Conservation (phyloP, 2,329 filamentous ascomycete species). For the Verticillium longisporum region DNA sequence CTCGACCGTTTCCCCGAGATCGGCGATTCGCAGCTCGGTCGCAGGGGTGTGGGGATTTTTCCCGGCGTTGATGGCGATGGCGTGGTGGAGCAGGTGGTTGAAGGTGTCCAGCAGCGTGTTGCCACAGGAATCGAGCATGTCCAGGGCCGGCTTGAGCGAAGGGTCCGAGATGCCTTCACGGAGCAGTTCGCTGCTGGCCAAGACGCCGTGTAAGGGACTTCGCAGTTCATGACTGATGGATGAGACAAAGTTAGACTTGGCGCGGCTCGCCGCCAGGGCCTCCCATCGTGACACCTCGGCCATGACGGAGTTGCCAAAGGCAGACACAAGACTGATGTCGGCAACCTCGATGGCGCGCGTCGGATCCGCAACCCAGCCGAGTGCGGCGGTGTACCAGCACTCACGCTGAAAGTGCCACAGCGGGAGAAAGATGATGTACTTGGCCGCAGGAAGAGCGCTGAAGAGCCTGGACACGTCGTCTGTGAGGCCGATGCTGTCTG, state of each 20-base stretch:
- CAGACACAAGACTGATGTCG: conserved; percentile 29
- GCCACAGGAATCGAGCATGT: conserved; percentile 41
- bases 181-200: conserved; percentile 43
- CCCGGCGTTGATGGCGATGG: conserved; percentile 36
- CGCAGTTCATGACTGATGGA: conserved; percentile 52
- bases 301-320: conserved; percentile 48
- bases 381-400: conserved; percentile 23
- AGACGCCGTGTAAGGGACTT: conserved; percentile 49
- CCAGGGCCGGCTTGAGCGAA: conserved; percentile 33
- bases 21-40: neutral
- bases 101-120: conserved; percentile 42
- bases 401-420: conserved; percentile 29
- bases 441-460: conserved; percentile 19
- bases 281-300: conserved; percentile 42
- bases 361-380: conserved; percentile 17
- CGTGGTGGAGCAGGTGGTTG: conserved; percentile 41
- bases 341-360: conserved; percentile 11
- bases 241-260: conserved; percentile 48
- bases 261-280: conserved; percentile 24
- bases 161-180: conserved; percentile 33
- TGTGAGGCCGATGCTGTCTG: neutral
- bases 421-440: conserved; percentile 27
- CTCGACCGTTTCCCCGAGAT: conserved; percentile 3
- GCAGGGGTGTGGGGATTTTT: conserved; percentile 2
- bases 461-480: neutral